Base-by-base conservation (phyloP, 352 stramenopile genomes). In the Globisporangium alternatum region DNA sequence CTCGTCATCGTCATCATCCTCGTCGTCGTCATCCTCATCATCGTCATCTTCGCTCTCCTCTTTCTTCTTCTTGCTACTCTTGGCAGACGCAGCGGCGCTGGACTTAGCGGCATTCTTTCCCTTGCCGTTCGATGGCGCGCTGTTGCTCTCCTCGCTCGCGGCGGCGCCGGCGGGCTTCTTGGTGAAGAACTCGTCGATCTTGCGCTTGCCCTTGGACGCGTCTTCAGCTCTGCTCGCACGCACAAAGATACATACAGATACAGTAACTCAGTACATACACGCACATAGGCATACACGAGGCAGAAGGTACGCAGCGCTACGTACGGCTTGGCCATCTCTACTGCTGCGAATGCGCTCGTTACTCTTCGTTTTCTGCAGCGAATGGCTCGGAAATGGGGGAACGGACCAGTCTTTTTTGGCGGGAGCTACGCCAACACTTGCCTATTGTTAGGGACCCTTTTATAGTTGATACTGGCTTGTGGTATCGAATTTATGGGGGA, bases 21-120 rank as follows among this genome's bases (percentile, higher is more conserved):
- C 77, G 0, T 81, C 80, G 0, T 79, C 77, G 0, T 85, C 81
- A 0, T 85, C 75, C 0, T 89, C 79, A 0, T 88, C 75, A 0
- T 88, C 70, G 0, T 86, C 72, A 0, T 87, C 78, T 0, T 86
- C 75, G 0, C 76, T 65, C 8, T 83, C 68, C 1, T 83, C 64
- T 5, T 81, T 68, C 13, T 76, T 59, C 25, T 43, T 45, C 17
- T 59, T 65, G 48, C 13, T 43, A 10, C 19, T 58, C 31, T 45
- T 58, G 31, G 31, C 30, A 43, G 51, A 12, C 30, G 19, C 52
- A 58, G 76, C 65, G 41, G 17, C 17, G 41, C 41, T 47, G 41
- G 17, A 1, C 21, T 78, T 61, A 2, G 73, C 64, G 10, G 71
- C 55, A 43, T 69, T 49, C 61, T 83, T 76, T 10, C 31, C 66